Conservation (phyloP, 306 rosid species). For the Alnus glutinosa region DNA sequence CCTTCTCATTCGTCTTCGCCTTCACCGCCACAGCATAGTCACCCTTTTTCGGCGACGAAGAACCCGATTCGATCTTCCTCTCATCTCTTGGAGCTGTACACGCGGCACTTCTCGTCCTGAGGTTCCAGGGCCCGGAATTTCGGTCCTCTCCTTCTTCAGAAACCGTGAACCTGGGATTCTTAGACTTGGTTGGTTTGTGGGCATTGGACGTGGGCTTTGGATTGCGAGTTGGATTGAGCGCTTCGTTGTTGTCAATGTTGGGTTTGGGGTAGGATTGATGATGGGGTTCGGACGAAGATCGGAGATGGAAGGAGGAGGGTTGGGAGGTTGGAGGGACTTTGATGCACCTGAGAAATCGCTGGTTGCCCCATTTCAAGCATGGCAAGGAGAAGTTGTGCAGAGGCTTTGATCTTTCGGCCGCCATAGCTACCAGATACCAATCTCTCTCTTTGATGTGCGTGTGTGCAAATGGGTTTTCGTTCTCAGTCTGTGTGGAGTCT, state of each 20-base stretch:
- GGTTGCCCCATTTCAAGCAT: constrained; percentile 61
- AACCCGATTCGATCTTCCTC: constrained; percentile 30
- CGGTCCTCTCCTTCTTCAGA: constrained; percentile 21
- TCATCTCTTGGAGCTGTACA: constrained; percentile 48
- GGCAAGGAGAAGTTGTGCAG: constrained; percentile 66
- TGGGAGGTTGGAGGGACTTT: constrained; percentile 22
- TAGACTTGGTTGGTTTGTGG: constrained; percentile 3
- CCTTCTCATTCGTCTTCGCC: constrained; percentile 33
- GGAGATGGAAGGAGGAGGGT: constrained; percentile 31
- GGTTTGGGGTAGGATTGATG: constrained; percentile 19
- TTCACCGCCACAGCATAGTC: background rate
- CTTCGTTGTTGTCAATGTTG: too few species aligned
- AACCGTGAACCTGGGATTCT: constrained; percentile 42
- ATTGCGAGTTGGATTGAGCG: too few species aligned
- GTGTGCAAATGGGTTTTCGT: background rate
- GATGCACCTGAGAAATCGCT: constrained; percentile 47
- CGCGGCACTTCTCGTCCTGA: constrained; percentile 62
- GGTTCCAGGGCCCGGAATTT: constrained; percentile 54
- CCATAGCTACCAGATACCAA: constrained; percentile 34
- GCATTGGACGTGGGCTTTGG: too few species aligned
- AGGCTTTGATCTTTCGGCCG: constrained; percentile 53
- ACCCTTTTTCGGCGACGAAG: constrained; percentile 13
- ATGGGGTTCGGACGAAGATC: constrained; percentile 24
- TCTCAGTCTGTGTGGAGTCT: background rate
- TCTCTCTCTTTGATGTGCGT: background rate